A percentile compares a stretch with the other conserved stretches of the same genome.
Conservation (phyloP, 305 asterid genomes). For the Stenogyne calaminthoides region DNA sequence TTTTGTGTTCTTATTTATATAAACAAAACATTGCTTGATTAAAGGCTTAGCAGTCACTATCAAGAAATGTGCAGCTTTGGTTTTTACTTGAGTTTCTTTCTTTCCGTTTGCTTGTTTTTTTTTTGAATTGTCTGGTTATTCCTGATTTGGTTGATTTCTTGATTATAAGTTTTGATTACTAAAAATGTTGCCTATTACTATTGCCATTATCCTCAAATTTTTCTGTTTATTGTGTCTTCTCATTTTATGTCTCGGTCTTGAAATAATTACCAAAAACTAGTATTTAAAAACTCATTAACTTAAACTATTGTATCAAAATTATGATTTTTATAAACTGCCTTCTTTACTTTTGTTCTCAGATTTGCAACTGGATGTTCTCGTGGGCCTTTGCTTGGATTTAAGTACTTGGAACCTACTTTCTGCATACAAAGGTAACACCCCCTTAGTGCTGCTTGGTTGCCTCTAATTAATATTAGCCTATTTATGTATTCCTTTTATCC, state of each 20-base stretch:
- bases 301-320: constrained; percentile 8
- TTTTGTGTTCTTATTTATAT: neutral
- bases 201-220: constrained; percentile 2
- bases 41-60: neutral
- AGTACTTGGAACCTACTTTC: constrained; percentile 85
- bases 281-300: neutral
- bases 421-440: constrained; percentile 78
- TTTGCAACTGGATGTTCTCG: constrained; percentile 97
- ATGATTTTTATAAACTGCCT: neutral
- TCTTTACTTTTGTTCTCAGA: constrained; percentile 41
- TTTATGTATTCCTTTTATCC: constrained; percentile 14
- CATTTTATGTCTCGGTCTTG: neutral
- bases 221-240: neutral
- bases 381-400: constrained; percentile 95
- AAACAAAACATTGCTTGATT: neutral
- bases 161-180: neutral
- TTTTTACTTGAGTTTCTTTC: neutral
- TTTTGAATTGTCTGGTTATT: neutral
- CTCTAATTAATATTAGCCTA: neutral
- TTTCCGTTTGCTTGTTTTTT: neutral
- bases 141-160: neutral
- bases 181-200: neutral
- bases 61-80: neutral
- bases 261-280: neutral
- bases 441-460: constrained; percentile 3